These are phyloP conservation scores for Lumnitzera racemosa DNA, from an alignment of 345 rosid genomes.

Conservation along the genomic window DNA sequence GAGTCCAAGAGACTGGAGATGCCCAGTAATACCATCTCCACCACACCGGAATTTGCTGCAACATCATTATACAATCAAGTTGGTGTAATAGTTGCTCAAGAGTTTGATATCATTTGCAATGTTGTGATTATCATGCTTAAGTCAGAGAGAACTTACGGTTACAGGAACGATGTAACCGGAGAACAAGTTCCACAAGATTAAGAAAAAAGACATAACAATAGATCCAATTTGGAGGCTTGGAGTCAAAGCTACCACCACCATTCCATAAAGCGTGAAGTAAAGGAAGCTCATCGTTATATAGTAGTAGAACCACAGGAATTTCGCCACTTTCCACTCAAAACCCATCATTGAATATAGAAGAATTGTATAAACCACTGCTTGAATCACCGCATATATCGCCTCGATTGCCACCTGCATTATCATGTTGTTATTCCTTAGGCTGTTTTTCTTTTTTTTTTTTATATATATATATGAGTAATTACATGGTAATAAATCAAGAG, in stretches of 20 bases:
- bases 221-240: constrained; percentile 27
- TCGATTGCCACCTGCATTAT: constrained; percentile 24
- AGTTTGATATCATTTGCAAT: no score
- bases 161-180: constrained; percentile 26
- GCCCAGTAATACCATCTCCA: constrained; percentile 26
- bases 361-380: constrained; percentile 14
- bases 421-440: no score
- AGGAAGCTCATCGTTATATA: constrained; percentile 24
- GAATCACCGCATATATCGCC: constrained; percentile 20
- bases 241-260: constrained; percentile 27
- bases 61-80: not conserved
- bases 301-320: constrained; percentile 24
- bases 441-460: no score
- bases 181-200: constrained; percentile 26
- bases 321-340: constrained; percentile 15
- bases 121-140: not conserved
- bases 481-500: no score
- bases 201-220: constrained; percentile 22
- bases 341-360: constrained; percentile 22
- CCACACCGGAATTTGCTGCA: constrained; percentile 23
- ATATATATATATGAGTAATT: no score
- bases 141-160: constrained; percentile 10
- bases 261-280: constrained; percentile 29
- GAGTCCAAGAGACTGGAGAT: constrained; percentile 21
- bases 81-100: no score